These are phyloP conservation scores for Erodium chrysanthum DNA, from an alignment of 441 rosid genomes.

Conservation along the genomic window DNA sequence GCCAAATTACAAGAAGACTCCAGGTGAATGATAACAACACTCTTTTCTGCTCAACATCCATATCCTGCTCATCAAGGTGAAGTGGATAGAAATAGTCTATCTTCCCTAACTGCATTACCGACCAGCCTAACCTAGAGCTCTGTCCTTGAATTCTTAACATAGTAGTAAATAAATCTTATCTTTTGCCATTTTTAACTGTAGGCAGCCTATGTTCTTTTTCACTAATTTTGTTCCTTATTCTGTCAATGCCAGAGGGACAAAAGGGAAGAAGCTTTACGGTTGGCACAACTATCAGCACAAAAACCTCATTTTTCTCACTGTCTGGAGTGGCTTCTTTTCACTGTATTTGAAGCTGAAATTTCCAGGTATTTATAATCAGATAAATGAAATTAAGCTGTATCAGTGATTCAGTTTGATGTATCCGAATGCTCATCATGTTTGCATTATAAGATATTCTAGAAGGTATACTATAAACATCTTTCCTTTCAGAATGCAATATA, in stretches of 20 bases:
- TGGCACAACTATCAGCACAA: constrained; percentile 90
- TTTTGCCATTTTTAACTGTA: not conserved
- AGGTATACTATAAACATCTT: not conserved
- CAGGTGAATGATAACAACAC: not conserved
- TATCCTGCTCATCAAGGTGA: constrained; percentile 10
- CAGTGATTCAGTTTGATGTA: not conserved
- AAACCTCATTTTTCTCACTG: constrained; percentile 96
- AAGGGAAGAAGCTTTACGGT: constrained; percentile 77
- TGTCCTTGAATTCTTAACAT: constrained; percentile 1
- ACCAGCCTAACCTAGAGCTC: not conserved
- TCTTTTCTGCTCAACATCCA: not conserved
- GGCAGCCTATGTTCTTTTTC: not conserved
- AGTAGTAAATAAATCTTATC: not conserved
- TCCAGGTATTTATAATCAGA: constrained; percentile 48
- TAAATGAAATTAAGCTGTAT: not conserved
- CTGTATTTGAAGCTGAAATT: constrained; percentile 92
- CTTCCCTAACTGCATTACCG: constrained; percentile 5
- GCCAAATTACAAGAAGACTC: constrained; percentile 1
- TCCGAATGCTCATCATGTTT: not conserved
- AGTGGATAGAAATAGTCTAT: not conserved
- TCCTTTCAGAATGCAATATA: not conserved
- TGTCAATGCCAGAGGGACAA: constrained; percentile 60
- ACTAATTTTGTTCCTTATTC: constrained; percentile 16
- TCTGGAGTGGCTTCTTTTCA: constrained; percentile 96
- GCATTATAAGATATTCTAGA: not conserved